These are phyloP conservation scores for Ascocoryne sarcoides DNA, from an alignment of 2,329 filamentous ascomycete genomes.

Conservation along the genomic window DNA sequence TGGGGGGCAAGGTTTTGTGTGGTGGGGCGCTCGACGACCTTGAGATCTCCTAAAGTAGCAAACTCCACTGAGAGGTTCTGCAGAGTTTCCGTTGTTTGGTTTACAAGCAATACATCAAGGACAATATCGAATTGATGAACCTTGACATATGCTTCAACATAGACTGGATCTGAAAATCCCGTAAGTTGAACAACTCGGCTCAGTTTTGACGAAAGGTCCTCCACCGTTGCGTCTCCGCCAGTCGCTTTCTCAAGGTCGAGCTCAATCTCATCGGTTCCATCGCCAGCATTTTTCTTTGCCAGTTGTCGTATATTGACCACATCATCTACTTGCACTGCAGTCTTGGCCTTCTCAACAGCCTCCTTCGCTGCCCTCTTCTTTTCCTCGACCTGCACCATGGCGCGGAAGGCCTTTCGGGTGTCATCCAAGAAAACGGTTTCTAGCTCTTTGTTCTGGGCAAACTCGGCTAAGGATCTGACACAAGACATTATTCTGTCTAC, in stretches of 20 bases:
- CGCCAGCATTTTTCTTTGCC: constrained; percentile 77
- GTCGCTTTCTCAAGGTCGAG: constrained; percentile 89
- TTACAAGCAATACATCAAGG: constrained; percentile 89
- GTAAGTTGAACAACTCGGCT: constrained; percentile 95
- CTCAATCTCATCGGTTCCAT: constrained; percentile 78
- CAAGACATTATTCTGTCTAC: constrained; percentile 99
- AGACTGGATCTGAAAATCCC: constrained; percentile 95
- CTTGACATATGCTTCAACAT: constrained; percentile 98
- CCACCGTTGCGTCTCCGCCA: constrained; percentile 73
- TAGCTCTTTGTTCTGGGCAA: constrained; percentile 79
- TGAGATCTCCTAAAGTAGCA: constrained; percentile 93
- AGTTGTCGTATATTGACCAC: constrained; percentile 88
- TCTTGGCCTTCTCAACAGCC: constrained; percentile 85
- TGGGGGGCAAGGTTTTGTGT: constrained; percentile 93
- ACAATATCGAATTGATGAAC: constrained; percentile 99
- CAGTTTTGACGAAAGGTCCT: constrained; percentile 87
- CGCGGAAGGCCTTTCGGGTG: constrained; percentile 88
- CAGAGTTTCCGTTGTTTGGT: constrained; percentile 92
- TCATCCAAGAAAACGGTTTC: constrained; percentile 91
- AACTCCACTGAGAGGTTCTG: constrained; percentile 98
- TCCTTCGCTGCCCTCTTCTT: constrained; percentile 96
- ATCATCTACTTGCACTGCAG: constrained; percentile 90
- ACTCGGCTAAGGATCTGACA: constrained; percentile 84
- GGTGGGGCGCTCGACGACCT: constrained; percentile 92
- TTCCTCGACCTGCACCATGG: constrained; percentile 95